phyloP scores from a whole-genome alignment of 345 rosid genomes.

The Lepidium sativum region DNA sequence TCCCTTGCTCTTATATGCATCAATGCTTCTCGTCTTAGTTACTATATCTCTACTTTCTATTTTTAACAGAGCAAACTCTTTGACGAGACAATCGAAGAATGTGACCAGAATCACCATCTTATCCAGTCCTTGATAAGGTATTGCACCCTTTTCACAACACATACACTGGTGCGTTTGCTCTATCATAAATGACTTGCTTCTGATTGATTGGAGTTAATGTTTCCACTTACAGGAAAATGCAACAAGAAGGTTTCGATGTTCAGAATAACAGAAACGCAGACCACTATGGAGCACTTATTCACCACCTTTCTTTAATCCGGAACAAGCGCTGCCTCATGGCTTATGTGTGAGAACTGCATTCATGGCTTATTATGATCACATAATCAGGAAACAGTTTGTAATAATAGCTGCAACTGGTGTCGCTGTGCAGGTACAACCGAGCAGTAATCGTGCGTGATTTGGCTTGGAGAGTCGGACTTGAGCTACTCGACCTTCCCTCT shows the following conservation, averaged over 20 bases:
- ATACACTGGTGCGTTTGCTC: background rate
- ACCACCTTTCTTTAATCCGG: slow-evolving; percentile 77
- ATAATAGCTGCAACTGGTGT: background rate
- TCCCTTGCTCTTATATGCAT: no score
- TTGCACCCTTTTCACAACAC: background rate
- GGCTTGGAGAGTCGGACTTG: slow-evolving; percentile 67
- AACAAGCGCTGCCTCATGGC: slow-evolving; percentile 95
- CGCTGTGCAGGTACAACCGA: slow-evolving; percentile 55
- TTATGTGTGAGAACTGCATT: slow-evolving; percentile 47
- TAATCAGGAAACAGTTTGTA: background rate
- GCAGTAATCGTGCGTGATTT: slow-evolving; percentile 68
- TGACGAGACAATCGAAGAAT: slow-evolving; percentile 49
- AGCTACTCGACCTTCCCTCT: slow-evolving; percentile 59
- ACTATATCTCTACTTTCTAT: background rate
- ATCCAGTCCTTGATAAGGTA: slow-evolving; percentile 59
- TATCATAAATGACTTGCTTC: background rate
- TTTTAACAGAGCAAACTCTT: slow-evolving; percentile 44
- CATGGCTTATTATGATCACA: background rate
- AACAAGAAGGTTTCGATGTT: slow-evolving; percentile 75
- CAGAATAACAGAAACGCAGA: slow-evolving; percentile 73
- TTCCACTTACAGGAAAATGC: slow-evolving; percentile 57
- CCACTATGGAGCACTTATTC: slow-evolving; percentile 79
- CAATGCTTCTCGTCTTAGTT: background rate
- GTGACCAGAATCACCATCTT: slow-evolving; percentile 45
- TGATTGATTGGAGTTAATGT: background rate